phyloP scores from a whole-genome alignment of 352 stramenopile genomes.

The Phytophthora macrochlamydospora region DNA sequence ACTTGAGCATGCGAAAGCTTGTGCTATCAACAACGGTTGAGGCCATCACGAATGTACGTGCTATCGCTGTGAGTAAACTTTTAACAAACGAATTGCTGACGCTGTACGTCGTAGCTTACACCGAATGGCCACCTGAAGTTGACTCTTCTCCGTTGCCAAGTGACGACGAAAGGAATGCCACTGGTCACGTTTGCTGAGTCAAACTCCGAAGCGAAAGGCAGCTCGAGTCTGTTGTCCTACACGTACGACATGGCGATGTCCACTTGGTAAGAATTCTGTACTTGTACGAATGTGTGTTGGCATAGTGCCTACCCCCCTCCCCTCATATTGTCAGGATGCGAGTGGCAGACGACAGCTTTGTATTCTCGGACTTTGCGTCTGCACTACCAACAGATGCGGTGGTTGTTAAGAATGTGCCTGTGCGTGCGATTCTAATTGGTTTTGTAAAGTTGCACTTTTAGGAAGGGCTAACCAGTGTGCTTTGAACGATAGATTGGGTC shows the following conservation, averaged over 20 bases:
- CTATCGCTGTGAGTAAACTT: no score
- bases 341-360: slow-evolving; percentile 83
- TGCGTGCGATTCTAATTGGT: slow-evolving; percentile 30
- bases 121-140: slow-evolving; percentile 43
- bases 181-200: slow-evolving; percentile 86
- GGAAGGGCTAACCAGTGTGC: slow-evolving; percentile 6
- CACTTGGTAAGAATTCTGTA: slow-evolving; percentile 60
- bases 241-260: slow-evolving; percentile 77
- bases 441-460: background rate
- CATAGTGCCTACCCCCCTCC: slow-evolving; percentile 3
- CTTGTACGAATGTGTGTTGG: slow-evolving; percentile 1
- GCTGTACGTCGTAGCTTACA: slow-evolving; percentile 9
- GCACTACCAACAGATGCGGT: slow-evolving; percentile 78
- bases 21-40: slow-evolving; percentile 70
- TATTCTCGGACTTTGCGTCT: slow-evolving; percentile 85
- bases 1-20: slow-evolving; percentile 54
- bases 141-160: slow-evolving; percentile 73
- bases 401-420: slow-evolving; percentile 62
- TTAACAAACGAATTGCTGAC: no score
- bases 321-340: slow-evolving; percentile 64
- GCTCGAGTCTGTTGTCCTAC: slow-evolving; percentile 75
- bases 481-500: slow-evolving; percentile 56
- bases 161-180: slow-evolving; percentile 72
- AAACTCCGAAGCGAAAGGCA: slow-evolving; percentile 48
- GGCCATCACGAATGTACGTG: slow-evolving; percentile 56